Percentiles rank a stretch among this genome's conserved stretches.
phyloP scores from a whole-genome alignment of 140 eudicot species.

The Cichorium intybus region DNA sequence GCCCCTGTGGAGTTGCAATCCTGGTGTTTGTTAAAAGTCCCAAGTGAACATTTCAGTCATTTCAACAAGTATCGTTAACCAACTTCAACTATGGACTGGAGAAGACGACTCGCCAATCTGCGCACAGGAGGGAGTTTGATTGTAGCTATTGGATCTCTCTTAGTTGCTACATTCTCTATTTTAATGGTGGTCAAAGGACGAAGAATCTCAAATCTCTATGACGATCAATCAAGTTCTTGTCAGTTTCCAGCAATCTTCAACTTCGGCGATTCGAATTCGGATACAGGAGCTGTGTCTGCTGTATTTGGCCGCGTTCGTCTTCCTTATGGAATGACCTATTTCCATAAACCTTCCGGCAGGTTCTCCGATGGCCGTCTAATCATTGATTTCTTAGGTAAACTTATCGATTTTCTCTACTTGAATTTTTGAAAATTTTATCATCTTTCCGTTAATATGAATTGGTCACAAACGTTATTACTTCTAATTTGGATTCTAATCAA shows the following conservation, averaged over 20 bases:
- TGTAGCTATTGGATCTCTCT: conserved; percentile 23
- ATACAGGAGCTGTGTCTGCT: conserved; percentile 51
- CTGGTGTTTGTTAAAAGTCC: conserved; percentile 15
- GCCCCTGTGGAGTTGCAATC: neutral
- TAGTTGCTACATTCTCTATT: conserved; percentile 25
- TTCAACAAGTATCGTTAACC: neutral
- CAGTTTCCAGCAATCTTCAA: conserved; percentile 48
- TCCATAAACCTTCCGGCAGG: conserved; percentile 54
- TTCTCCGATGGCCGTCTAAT: conserved; percentile 52
- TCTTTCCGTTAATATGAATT: neutral
- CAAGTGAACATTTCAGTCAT: neutral
- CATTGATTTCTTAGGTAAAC: conserved; percentile 52
- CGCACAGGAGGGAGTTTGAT: conserved; percentile 12
- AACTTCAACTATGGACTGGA: conserved; percentile 16
- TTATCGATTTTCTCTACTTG: neutral
- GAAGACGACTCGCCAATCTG: neutral
- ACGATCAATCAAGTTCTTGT: conserved; percentile 29
- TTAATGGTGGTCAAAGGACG: conserved; percentile 17
- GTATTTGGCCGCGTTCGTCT: conserved; percentile 23
- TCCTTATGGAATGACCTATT: conserved; percentile 50
- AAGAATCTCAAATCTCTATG: neutral
- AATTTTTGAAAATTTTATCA: neutral
- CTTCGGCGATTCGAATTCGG: conserved; percentile 65
- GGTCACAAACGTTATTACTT: neutral
- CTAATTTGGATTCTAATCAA: neutral